These are phyloP conservation scores for Drechslerella stenobrocha DNA, from an alignment of 2,329 filamentous ascomycete species.

Conservation along the genomic window DNA sequence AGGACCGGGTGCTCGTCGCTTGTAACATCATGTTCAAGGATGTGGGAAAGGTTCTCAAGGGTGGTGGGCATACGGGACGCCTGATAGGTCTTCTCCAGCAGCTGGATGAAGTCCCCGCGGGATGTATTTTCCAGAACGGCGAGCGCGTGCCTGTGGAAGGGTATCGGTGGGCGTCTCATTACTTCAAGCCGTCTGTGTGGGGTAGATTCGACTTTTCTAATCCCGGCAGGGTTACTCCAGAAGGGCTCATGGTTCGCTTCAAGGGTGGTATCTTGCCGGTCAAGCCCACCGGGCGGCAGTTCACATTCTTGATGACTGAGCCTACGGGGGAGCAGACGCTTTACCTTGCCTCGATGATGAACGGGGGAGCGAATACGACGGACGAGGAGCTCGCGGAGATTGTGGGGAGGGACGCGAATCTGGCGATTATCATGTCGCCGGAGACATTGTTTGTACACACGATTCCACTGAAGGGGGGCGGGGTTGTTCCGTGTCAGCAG, in stretches of 20 bases:
- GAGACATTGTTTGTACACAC: slow-evolving; percentile 4
- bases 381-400: too few relatives aligned
- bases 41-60: slow-evolving; percentile 32
- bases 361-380: too few relatives aligned
- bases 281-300: slow-evolving; percentile 13
- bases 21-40: slow-evolving; percentile 38
- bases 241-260: slow-evolving; percentile 31
- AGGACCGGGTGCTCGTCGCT: slow-evolving; percentile 45
- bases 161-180: slow-evolving; percentile 40
- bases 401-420: slow-evolving; percentile 14
- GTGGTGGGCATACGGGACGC: slow-evolving; percentile 27
- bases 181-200: slow-evolving; percentile 23
- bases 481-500: slow-evolving; percentile 18
- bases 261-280: slow-evolving; percentile 18
- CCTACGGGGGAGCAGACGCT: neutral
- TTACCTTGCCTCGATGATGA: slow-evolving; percentile 14
- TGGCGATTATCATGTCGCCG: slow-evolving; percentile 24
- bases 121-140: slow-evolving; percentile 24
- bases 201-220: slow-evolving; percentile 30
- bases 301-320: slow-evolving; percentile 22
- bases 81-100: slow-evolving; percentile 25
- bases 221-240: slow-evolving; percentile 26
- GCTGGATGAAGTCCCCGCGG: slow-evolving; percentile 35
- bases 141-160: slow-evolving; percentile 32
- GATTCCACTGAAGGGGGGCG: slow-evolving; percentile 28